These are phyloP conservation scores for Lachancea thermotolerans DNA, from an alignment of 805 yeast genomes.

Conservation along the genomic window DNA sequence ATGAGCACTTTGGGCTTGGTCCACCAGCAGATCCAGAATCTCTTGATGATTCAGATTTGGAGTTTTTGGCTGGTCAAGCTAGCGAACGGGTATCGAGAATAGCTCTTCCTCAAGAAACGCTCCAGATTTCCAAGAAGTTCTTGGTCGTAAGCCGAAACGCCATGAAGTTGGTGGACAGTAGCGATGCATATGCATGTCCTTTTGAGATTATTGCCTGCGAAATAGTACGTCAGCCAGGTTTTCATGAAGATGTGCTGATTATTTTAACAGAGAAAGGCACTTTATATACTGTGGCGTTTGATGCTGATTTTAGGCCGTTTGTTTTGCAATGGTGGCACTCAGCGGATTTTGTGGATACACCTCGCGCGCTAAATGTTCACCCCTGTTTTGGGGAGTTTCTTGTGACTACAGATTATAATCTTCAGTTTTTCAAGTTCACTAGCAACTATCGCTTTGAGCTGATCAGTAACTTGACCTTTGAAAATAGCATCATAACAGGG, in stretches of 20 bases:
- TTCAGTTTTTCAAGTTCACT: slow-evolving; percentile 21
- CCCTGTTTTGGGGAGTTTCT: not conserved
- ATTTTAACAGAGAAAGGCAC: not conserved
- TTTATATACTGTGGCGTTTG: slow-evolving; percentile 2
- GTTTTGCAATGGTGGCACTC: slow-evolving; percentile 21
- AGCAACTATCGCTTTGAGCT: slow-evolving; percentile 14
- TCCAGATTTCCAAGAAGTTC: not conserved
- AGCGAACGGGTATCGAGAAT: not conserved
- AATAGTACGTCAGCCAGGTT: slow-evolving; percentile 3
- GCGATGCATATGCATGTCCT: slow-evolving; percentile 1
- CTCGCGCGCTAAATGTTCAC: slow-evolving; percentile 13
- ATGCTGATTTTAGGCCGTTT: slow-evolving; percentile 1
- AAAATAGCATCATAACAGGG: slow-evolving; percentile 13
- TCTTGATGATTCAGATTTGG: slow-evolving; percentile 26
- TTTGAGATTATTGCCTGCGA: slow-evolving; percentile 19
- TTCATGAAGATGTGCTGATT: slow-evolving; percentile 2
- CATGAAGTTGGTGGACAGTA: not conserved
- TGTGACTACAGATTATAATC: slow-evolving; percentile 6
- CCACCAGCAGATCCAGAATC: slow-evolving; percentile 21
- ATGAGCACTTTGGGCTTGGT: slow-evolving; percentile 5
- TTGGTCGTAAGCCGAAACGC: slow-evolving; percentile 2
- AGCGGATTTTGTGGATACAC: slow-evolving; percentile 4
- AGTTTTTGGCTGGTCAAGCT: slow-evolving; percentile 10
- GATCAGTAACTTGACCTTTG: slow-evolving; percentile 19
- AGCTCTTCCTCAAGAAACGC: not conserved